Evolutionary conservation across 768 basidiomycete genomes (phyloP).

Genomic region (Sarcomyxa edulis): DNA sequence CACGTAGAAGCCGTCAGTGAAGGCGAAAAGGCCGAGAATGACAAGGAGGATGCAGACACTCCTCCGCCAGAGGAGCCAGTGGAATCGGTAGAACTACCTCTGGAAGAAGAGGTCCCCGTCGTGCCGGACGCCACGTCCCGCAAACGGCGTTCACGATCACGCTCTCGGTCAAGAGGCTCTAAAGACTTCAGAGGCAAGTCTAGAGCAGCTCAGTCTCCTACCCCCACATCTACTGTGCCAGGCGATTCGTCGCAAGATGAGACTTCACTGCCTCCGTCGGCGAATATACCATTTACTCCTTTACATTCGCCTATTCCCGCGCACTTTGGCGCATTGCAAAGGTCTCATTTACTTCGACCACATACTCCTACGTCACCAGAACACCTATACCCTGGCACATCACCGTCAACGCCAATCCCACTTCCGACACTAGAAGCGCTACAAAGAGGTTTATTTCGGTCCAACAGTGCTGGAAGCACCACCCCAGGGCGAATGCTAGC

Average conservation of each 20-base stretch:
- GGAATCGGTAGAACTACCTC: conserved; percentile 2
- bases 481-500: conserved; percentile 65
- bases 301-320: conserved; percentile 46
- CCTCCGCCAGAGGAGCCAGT: conserved; percentile 14
- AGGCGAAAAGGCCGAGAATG: conserved; percentile 58
- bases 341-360: conserved; percentile 42
- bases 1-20: conserved; percentile 79
- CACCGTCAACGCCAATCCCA: conserved; percentile 61
- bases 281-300: conserved; percentile 28
- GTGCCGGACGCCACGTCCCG: conserved; percentile 43
- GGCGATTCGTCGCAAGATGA: conserved; percentile 73
- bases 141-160: conserved; percentile 71
- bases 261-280: conserved; percentile 32
- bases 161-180: conserved; percentile 74
- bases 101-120: conserved; percentile 27
- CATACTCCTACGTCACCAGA: conserved; percentile 51
- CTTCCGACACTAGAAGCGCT: conserved; percentile 77
- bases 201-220: conserved; percentile 41
- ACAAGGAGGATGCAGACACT: conserved; percentile 23
- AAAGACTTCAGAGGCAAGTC: conserved; percentile 67
- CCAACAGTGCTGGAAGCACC: conserved; percentile 84
- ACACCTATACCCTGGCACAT: conserved; percentile 58
- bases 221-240: conserved; percentile 32
- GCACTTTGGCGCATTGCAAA: conserved; percentile 52
- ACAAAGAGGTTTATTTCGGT: conserved; percentile 75